phyloP scores from a whole-genome alignment of 176 grass and related monocot genomes.

The bread wheat (Triticum aestivum) region DNA sequence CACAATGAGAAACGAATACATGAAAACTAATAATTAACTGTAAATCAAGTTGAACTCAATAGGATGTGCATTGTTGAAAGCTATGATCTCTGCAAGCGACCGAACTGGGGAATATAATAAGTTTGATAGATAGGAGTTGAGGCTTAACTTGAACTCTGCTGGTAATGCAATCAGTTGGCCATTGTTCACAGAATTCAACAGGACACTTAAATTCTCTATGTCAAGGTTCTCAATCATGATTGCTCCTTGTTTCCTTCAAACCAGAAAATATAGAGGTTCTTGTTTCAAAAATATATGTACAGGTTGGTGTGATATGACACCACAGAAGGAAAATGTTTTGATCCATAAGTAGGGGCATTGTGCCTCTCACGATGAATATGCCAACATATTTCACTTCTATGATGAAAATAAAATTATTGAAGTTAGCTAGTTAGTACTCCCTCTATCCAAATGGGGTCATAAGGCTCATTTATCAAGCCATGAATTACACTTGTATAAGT shows the following conservation, averaged over 20 bases:
- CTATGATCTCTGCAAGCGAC: conserved; percentile 60
- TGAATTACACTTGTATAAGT: no score
- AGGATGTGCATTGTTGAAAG: conserved; percentile 52
- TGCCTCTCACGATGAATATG: not conserved
- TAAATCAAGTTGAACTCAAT: conserved; percentile 24
- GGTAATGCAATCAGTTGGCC: conserved; percentile 33
- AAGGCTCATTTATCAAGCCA: no score
- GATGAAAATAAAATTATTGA: no score
- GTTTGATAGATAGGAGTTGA: conserved; percentile 49
- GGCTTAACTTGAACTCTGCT: conserved; percentile 59
- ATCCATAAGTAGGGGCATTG: not conserved
- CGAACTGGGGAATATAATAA: conserved; percentile 44
- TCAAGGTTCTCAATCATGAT: conserved; percentile 44
- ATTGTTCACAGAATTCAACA: conserved; percentile 40
- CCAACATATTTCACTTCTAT: not conserved
- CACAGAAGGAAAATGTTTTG: not conserved
- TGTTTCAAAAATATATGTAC: not conserved
- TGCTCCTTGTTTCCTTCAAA: conserved; percentile 38
- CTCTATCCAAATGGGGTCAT: no score
- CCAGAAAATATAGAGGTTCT: not conserved
- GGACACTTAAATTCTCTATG: conserved; percentile 37
- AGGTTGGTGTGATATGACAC: not conserved
- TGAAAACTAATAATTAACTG: not conserved
- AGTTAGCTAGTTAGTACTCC: no score
- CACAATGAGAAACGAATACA: not conserved